Evolutionary conservation across 2,329 filamentous ascomycete genomes (phyloP).

Genomic region (Trichoderma breve): DNA sequence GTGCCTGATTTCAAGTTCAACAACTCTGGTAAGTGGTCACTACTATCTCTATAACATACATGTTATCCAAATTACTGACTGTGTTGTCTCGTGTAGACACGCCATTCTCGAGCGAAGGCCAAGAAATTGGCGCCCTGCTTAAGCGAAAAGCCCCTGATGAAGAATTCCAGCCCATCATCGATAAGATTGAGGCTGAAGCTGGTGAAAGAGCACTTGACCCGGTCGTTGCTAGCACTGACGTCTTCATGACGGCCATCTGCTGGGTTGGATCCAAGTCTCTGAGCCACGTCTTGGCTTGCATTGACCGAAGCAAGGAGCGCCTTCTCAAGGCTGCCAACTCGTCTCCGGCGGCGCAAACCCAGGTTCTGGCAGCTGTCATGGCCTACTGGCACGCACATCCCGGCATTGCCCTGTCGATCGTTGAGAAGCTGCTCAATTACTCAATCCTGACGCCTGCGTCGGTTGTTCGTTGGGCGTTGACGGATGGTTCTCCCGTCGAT

Average conservation of each 20-base stretch:
- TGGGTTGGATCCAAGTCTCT: constrained; percentile 93
- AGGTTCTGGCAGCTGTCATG: constrained; percentile 89
- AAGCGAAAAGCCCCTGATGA: constrained; percentile 82
- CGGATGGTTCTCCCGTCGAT: constrained; percentile 51
- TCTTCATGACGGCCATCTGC: constrained; percentile 90
- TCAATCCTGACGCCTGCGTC: constrained; percentile 83
- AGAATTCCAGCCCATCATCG: constrained; percentile 78
- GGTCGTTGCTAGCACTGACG: constrained; percentile 83
- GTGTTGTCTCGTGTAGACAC: constrained; percentile 52
- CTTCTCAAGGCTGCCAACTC: constrained; percentile 74
- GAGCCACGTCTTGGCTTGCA: constrained; percentile 91
- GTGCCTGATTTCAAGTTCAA: constrained; percentile 94
- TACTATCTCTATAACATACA: background rate
- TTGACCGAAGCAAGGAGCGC: constrained; percentile 89
- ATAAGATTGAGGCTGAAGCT: constrained; percentile 78
- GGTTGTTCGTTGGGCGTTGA: constrained; percentile 87
- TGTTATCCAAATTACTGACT: background rate
- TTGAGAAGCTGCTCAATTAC: constrained; percentile 97
- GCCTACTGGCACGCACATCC: constrained; percentile 92
- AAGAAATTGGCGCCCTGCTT: constrained; percentile 74
- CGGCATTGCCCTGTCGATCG: constrained; percentile 84
- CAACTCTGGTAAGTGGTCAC: constrained; percentile 60
- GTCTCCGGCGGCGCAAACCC: constrained; percentile 72
- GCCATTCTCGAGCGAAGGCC: constrained; percentile 81
- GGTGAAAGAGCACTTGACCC: constrained; percentile 70